These are phyloP conservation scores for Aspergillus awamori DNA, from an alignment of 2,329 filamentous ascomycete species.

Conservation along the genomic window DNA sequence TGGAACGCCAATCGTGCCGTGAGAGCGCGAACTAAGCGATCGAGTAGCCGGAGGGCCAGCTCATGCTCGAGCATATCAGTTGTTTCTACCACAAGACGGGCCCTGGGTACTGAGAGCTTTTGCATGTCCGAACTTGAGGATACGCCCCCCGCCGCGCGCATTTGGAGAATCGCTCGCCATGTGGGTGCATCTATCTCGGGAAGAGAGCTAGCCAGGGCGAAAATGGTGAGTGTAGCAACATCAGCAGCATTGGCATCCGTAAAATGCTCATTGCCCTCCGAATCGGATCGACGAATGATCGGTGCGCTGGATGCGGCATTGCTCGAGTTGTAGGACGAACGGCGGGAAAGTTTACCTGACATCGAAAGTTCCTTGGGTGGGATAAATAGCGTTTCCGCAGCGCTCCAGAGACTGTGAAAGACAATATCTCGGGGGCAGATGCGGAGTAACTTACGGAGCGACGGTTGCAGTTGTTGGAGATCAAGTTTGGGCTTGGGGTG, in stretches of 20 bases:
- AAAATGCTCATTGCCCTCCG: slow-evolving; percentile 35
- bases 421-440: slow-evolving; percentile 46
- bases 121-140: slow-evolving; percentile 42
- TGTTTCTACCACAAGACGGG: slow-evolving; percentile 35
- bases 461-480: slow-evolving; percentile 34
- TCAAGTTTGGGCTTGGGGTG: slow-evolving; percentile 28
- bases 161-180: slow-evolving; percentile 47
- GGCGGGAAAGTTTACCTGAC: slow-evolving; percentile 34
- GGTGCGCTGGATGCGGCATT: slow-evolving; percentile 24
- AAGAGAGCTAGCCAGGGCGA: slow-evolving; percentile 42
- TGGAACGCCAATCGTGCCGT: slow-evolving; percentile 53
- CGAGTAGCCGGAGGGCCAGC: slow-evolving; percentile 53
- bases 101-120: slow-evolving; percentile 34
- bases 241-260: slow-evolving; percentile 45
- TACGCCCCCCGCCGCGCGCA: slow-evolving; percentile 44
- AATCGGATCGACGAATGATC: slow-evolving; percentile 32
- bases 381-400: slow-evolving; percentile 44
- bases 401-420: slow-evolving; percentile 47
- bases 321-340: slow-evolving; percentile 34
- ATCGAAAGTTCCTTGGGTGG: slow-evolving; percentile 41
- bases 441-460: slow-evolving; percentile 39
- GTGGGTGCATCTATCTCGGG: slow-evolving; percentile 40
- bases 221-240: slow-evolving; percentile 41
- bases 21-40: slow-evolving; percentile 53
- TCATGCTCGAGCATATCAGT: slow-evolving; percentile 56